Evolutionary conservation across 345 rosid genomes (phyloP).

Genomic region (Bruguiera gymnorhiza): DNA sequence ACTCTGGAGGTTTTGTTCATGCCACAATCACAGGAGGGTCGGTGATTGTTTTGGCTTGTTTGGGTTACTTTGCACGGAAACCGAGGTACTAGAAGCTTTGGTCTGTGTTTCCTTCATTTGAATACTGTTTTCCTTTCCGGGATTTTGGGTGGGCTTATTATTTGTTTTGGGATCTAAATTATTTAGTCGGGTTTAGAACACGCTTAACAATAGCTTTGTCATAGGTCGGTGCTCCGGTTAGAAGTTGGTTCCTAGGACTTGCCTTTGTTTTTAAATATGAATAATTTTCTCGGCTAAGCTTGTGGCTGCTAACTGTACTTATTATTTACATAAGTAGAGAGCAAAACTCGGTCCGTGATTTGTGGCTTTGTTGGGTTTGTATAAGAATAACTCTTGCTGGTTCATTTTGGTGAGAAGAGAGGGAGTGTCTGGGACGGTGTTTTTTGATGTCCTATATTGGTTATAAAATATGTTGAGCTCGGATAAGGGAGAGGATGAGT

Average conservation of each 20-base stretch:
- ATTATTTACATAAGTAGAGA: constrained; percentile 19
- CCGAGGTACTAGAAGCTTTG: constrained; percentile 47
- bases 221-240: constrained; percentile 21
- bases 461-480: constrained; percentile 51
- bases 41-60: constrained; percentile 36
- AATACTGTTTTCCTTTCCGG: constrained; percentile 36
- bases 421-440: constrained; percentile 7
- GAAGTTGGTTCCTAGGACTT: constrained; percentile 46
- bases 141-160: constrained; percentile 26
- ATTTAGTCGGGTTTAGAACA: constrained; percentile 22
- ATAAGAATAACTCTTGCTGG: constrained; percentile 9
- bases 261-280: constrained; percentile 19
- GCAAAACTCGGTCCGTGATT: constrained; percentile 47
- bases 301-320: constrained; percentile 12
- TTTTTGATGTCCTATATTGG: constrained; percentile 39
- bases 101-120: constrained; percentile 28
- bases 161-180: constrained; percentile 24
- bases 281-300: constrained; percentile 16
- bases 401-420: constrained; percentile 24
- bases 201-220: constrained; percentile 19
- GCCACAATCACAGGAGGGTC: constrained; percentile 51
- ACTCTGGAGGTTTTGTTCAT: constrained; percentile 18
- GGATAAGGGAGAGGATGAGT: constrained; percentile 43
- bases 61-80: constrained; percentile 53
- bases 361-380: constrained; percentile 32